Conservation (phyloP, 768 basidiomycete species). For the Tricholoma terreum region DNA sequence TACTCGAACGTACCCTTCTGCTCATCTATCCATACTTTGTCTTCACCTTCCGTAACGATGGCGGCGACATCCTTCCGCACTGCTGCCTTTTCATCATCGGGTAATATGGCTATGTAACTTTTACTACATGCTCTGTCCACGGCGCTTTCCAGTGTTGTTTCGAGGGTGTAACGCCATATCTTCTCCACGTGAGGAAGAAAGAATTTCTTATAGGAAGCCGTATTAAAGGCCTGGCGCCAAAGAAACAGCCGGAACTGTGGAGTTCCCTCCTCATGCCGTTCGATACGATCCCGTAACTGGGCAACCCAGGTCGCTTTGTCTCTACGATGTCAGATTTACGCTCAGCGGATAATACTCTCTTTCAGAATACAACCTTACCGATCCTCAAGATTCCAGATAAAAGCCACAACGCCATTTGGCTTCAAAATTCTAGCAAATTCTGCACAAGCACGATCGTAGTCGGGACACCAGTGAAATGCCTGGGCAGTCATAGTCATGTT, state of each 20-base stretch:
- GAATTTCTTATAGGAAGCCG: slow-evolving; percentile 50
- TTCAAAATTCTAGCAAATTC: slow-evolving; percentile 84
- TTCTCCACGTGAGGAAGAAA: slow-evolving; percentile 64
- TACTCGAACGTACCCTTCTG: slow-evolving; percentile 73
- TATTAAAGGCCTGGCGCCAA: slow-evolving; percentile 73
- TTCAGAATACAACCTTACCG: slow-evolving; percentile 37
- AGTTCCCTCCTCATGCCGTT: slow-evolving; percentile 64
- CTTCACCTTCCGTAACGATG: slow-evolving; percentile 59
- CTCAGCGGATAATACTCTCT: not conserved
- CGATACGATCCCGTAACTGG: slow-evolving; percentile 64
- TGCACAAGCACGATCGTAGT: slow-evolving; percentile 63
- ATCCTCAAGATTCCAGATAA: slow-evolving; percentile 93
- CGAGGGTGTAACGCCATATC: slow-evolving; percentile 49
- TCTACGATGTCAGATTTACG: slow-evolving; percentile 28
- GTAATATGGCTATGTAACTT: slow-evolving; percentile 74
- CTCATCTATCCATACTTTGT: slow-evolving; percentile 74
- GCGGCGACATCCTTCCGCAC: slow-evolving; percentile 49
- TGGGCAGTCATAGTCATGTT: slow-evolving; percentile 23
- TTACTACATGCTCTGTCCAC: slow-evolving; percentile 75
- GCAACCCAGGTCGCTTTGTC: slow-evolving; percentile 71
- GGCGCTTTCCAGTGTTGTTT: slow-evolving; percentile 51
- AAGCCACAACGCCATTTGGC: slow-evolving; percentile 63
- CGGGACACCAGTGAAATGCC: slow-evolving; percentile 94
- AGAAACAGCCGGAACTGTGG: slow-evolving; percentile 79
- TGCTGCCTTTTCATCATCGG: slow-evolving; percentile 52